Base-by-base conservation (phyloP, 2,329 filamentous ascomycete genomes). In the Paracamarosporium sp. region DNA sequence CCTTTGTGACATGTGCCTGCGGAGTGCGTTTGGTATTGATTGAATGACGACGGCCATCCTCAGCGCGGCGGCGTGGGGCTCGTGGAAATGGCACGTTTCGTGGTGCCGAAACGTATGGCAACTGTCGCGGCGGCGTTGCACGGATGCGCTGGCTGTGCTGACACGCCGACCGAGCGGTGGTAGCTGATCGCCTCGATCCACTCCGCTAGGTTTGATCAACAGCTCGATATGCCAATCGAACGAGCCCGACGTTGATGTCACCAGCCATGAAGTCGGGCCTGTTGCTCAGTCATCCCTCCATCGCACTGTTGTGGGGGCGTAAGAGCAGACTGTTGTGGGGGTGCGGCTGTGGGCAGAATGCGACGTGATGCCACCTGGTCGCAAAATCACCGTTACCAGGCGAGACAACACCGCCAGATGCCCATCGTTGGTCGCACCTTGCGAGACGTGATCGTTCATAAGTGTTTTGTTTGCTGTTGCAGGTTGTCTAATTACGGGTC, bases 31-130 rank as follows among this genome's bases (percentile, higher is more conserved):
- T 22, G 44, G 27, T 13, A 28, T 47, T 35, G 17, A 47, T 35
- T 3, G 17, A 30, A 17, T n/a, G 22, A 27, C 22, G 40, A 27
- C 22, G 12, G 2, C 11, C 15, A 13, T 22, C 28, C 6, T 33
- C 28, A 35, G 17, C 6, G 30, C 28, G 28, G 28, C 44, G 30
- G 44, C 44, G 28, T 47, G 44, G 28, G 28, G n/a, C n/a, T 46
- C 44, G 44, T 47, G 44, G 43, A 27, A 47, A 33, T 13, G 44
- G 44, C 44, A 47, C 44, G 44, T 47, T 47, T 47, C 28, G 44
- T 47, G 28, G 11, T 33, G n/a, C 44, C 8, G 44, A 46, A 46
- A 46, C 44, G 27, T 46, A 22, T 33, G 27, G 44, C 22, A 44
- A 44, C 5, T 22, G 38, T 31, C 43, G 44, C 44, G 44, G 28